Conservation (phyloP, 179 eudicot species). For the Carnegiea gigantea region DNA sequence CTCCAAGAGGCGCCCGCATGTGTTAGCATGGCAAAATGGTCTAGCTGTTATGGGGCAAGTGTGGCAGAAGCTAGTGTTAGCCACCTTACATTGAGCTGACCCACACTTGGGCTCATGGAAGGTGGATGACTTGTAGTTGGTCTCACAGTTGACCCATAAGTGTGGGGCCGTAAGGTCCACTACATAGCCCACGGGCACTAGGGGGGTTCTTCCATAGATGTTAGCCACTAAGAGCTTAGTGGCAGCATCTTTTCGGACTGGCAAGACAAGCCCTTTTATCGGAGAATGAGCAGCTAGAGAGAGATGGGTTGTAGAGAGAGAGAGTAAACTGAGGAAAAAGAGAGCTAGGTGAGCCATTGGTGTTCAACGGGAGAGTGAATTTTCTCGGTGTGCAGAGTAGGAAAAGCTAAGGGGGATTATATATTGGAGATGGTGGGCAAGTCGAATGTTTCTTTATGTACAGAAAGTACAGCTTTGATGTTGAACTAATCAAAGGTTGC, state of each 20-base stretch:
- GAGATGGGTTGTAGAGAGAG: too few species aligned
- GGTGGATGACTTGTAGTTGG: conserved; percentile 38
- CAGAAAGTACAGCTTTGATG: too few species aligned
- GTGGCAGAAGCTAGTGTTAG: conserved; percentile 37
- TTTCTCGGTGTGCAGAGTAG: too few species aligned
- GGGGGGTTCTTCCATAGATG: conserved; percentile 40
- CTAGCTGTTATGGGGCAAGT: conserved; percentile 26
- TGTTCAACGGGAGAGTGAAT: too few species aligned
- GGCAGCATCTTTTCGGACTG: conserved; percentile 32
- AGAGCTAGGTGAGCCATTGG: too few species aligned
- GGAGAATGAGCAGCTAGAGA: neutral
- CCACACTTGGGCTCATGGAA: conserved; percentile 32
- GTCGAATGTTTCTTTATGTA: too few species aligned
- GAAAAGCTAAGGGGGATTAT: too few species aligned
- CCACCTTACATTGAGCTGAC: conserved; percentile 38
- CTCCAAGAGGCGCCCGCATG: conserved; percentile 37
- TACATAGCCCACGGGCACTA: conserved; percentile 18
- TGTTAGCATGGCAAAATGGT: conserved; percentile 43
- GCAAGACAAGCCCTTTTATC: conserved; percentile 27
- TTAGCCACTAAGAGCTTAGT: conserved; percentile 34
- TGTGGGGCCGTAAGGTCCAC: conserved; percentile 37
- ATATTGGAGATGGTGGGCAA: too few species aligned
- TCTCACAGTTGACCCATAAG: conserved; percentile 46
- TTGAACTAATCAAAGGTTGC: too few species aligned
- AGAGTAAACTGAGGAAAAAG: too few species aligned